phyloP scores from a whole-genome alignment of 176 grass and related monocot species.

The Raddia distichophylla region DNA sequence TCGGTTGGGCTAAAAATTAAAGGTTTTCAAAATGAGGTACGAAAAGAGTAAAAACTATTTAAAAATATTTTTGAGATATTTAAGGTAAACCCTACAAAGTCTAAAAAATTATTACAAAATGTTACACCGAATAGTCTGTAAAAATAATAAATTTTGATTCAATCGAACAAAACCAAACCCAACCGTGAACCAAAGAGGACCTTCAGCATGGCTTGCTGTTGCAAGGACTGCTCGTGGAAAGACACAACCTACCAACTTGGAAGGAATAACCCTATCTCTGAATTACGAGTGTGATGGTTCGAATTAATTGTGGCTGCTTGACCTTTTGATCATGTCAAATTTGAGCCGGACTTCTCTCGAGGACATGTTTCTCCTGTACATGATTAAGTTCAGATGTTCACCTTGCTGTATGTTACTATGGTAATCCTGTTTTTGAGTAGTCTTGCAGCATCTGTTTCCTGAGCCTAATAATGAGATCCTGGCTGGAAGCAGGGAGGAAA shows the following conservation, averaged over 20 bases:
- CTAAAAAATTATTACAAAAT: too few species aligned
- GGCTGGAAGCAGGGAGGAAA: neutral
- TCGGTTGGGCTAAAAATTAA: too few species aligned
- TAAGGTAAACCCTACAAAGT: too few species aligned
- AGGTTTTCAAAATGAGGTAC: too few species aligned
- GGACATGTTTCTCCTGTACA: constrained; percentile 12
- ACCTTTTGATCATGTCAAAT: constrained; percentile 3
- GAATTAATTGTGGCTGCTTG: constrained; percentile 17
- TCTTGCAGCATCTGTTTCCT: constrained; percentile 30
- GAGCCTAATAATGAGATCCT: constrained; percentile 16
- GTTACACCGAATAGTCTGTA: too few species aligned
- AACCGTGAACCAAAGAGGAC: too few species aligned
- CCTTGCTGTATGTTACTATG: neutral
- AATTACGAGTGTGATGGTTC: neutral
- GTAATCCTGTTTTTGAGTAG: constrained; percentile 4
- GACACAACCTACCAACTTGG: neutral
- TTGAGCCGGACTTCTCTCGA: neutral
- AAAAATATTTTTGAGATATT: too few species aligned
- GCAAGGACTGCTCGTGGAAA: constrained; percentile 24
- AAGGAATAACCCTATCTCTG: constrained; percentile 28
- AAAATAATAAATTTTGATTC: too few species aligned
- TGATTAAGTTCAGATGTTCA: constrained; percentile 5
- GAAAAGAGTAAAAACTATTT: too few species aligned
- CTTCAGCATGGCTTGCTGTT: constrained; percentile 21
- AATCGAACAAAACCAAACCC: too few species aligned